phyloP scores from a whole-genome alignment of 2,329 filamentous ascomycete species.

The Xylariaceae sp. region DNA sequence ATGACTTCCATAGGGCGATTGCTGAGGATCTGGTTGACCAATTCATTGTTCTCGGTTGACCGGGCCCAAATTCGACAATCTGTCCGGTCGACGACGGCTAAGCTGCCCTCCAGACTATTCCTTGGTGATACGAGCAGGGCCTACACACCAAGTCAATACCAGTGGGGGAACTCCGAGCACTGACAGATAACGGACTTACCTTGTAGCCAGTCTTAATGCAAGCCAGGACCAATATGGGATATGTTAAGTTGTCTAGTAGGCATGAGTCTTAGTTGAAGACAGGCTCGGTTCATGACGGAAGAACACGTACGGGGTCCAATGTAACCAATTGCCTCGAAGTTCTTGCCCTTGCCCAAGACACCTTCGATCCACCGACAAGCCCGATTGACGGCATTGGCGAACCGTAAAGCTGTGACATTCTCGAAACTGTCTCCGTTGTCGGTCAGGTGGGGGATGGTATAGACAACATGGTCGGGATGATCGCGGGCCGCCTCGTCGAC shows the following conservation, averaged over 20 bases:
- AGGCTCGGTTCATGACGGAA: not conserved
- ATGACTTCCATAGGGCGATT: slow-evolving; percentile 22
- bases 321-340: slow-evolving; percentile 23
- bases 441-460: slow-evolving; percentile 23
- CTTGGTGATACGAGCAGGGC: slow-evolving; percentile 24
- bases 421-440: slow-evolving; percentile 24
- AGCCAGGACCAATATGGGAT: slow-evolving; percentile 23
- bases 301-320: slow-evolving; percentile 23
- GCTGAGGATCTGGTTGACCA: slow-evolving; percentile 22
- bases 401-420: slow-evolving; percentile 21
- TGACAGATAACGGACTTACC: slow-evolving; percentile 3
- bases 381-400: slow-evolving; percentile 24
- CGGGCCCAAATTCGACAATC: slow-evolving; percentile 23
- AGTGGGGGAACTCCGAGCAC: not conserved
- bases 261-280: slow-evolving; percentile 8
- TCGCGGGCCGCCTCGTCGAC: slow-evolving; percentile 24
- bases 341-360: slow-evolving; percentile 19
- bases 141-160: slow-evolving; percentile 8
- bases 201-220: slow-evolving; percentile 26
- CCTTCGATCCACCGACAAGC: slow-evolving; percentile 22
- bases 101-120: slow-evolving; percentile 22
- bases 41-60: slow-evolving; percentile 17
- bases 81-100: slow-evolving; percentile 23
- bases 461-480: slow-evolving; percentile 21
- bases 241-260: slow-evolving; percentile 20